phyloP scores from a whole-genome alignment of 148 eudicot species.

The Salicornia ramosissima region DNA sequence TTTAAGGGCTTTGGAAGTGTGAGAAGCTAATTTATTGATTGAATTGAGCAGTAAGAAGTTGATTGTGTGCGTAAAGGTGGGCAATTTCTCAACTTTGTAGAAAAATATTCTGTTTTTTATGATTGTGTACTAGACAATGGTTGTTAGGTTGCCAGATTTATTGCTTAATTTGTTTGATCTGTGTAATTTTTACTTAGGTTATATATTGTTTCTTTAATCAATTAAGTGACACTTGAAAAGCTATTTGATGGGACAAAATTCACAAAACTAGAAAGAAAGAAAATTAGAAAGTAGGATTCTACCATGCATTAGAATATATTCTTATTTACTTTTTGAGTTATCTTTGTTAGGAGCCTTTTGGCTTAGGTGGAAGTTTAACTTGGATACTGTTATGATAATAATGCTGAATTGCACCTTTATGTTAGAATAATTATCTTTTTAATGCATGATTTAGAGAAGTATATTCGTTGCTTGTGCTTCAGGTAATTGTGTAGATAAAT shows the following conservation, averaged over 20 bases:
- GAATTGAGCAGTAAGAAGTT: constrained; percentile 5
- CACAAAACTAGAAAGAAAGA: constrained; percentile 1
- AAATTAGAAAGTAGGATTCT: background rate
- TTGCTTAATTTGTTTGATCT: constrained; percentile 16
- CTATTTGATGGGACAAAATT: constrained; percentile 4
- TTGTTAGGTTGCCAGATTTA: constrained; percentile 11
- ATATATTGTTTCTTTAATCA: background rate
- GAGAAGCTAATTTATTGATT: constrained; percentile 6
- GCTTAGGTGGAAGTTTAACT: no score
- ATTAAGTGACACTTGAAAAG: background rate
- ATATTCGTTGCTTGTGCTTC: constrained; percentile 5
- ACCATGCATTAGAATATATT: background rate
- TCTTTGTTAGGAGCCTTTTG: background rate
- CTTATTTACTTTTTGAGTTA: background rate
- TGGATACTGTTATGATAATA: background rate
- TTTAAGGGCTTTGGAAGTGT: constrained; percentile 17
- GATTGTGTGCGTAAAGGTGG: constrained; percentile 14
- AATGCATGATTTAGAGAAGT: constrained; percentile 11
- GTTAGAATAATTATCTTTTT: no score
- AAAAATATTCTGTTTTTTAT: background rate
- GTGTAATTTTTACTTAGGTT: constrained; percentile 1
- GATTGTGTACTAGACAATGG: constrained; percentile 1
- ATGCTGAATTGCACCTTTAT: background rate
- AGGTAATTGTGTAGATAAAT: constrained; percentile 25
- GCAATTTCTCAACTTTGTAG: background rate